Percentiles rank a stretch among this genome's conserved stretches.
phyloP scores from a whole-genome alignment of 2,329 filamentous ascomycete species.

The Aspergillus sp. region DNA sequence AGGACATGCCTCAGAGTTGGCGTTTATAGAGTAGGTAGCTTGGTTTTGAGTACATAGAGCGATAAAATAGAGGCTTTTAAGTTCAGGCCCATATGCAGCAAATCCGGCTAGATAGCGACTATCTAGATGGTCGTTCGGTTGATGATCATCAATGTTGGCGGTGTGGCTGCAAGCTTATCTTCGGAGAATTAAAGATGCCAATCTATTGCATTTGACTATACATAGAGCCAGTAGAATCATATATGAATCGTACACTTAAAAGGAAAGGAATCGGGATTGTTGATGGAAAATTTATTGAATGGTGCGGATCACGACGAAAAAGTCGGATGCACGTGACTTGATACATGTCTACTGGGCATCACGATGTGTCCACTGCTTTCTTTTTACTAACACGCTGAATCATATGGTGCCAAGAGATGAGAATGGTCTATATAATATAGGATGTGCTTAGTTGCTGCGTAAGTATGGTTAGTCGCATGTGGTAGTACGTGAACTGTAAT shows the following conservation, averaged over 20 bases:
- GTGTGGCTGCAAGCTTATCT: neutral
- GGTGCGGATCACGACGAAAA: slow-evolving; percentile 10
- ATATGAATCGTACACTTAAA: neutral
- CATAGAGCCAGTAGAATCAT: neutral
- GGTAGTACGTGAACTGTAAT: too few species aligned
- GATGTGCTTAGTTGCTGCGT: neutral
- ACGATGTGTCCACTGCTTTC: neutral
- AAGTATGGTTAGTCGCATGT: too few species aligned
- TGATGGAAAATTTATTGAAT: neutral
- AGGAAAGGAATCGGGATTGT: neutral
- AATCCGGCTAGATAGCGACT: neutral
- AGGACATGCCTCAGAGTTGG: slow-evolving; percentile 29
- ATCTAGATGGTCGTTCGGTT: slow-evolving; percentile 2
- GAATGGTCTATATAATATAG: neutral
- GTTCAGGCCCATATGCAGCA: neutral
- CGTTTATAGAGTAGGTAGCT: neutral
- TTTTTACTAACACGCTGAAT: neutral
- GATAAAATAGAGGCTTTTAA: neutral
- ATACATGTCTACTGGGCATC: neutral
- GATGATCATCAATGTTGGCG: neutral
- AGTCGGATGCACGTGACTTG: slow-evolving; percentile 15
- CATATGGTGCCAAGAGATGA: neutral
- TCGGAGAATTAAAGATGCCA: neutral
- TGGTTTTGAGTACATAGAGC: neutral
- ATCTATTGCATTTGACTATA: neutral